These are phyloP conservation scores for Hericium alpestre DNA, from an alignment of 768 basidiomycete species.

Conservation along the genomic window DNA sequence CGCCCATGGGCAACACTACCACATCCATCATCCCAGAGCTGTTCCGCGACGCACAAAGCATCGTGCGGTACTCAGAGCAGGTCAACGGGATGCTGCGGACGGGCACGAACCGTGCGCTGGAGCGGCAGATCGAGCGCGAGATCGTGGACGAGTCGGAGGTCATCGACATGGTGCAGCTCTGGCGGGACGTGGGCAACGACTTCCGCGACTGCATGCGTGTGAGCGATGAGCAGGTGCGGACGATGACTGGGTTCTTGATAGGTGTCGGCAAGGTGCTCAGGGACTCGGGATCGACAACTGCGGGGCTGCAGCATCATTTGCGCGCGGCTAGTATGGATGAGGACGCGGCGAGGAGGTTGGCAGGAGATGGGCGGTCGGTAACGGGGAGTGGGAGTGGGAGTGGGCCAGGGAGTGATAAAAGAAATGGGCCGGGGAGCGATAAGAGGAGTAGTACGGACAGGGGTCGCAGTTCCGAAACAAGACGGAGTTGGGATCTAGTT, in stretches of 20 bases:
- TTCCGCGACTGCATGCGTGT: conserved; percentile 60
- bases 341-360: conserved; percentile 27
- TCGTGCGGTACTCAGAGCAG: conserved; percentile 57
- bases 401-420: conserved; percentile 47
- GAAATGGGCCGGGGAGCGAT: conserved; percentile 94
- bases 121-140: conserved; percentile 68
- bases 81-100: conserved; percentile 51
- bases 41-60: conserved; percentile 46
- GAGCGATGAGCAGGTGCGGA: conserved; percentile 72
- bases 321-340: conserved; percentile 38
- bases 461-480: conserved; percentile 39
- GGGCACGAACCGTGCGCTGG: conserved; percentile 49
- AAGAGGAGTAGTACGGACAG: conserved; percentile 37
- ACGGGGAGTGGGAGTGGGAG: conserved; percentile 4
- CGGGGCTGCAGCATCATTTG: conserved; percentile 34
- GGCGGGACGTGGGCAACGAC: conserved; percentile 61
- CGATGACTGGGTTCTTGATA: conserved; percentile 66
- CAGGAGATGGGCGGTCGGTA: conserved; percentile 21
- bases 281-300: conserved; percentile 31
- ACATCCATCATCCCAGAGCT: conserved; percentile 41
- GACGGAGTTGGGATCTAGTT: conserved; percentile 34
- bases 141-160: conserved; percentile 38
- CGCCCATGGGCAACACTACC: conserved; percentile 29
- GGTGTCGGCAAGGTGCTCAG: conserved; percentile 61
- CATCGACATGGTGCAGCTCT: conserved; percentile 42